Evolutionary conservation across 495 filamentous ascomycete genomes (phyloP).

Genomic region (Xylaria nigripes): DNA sequence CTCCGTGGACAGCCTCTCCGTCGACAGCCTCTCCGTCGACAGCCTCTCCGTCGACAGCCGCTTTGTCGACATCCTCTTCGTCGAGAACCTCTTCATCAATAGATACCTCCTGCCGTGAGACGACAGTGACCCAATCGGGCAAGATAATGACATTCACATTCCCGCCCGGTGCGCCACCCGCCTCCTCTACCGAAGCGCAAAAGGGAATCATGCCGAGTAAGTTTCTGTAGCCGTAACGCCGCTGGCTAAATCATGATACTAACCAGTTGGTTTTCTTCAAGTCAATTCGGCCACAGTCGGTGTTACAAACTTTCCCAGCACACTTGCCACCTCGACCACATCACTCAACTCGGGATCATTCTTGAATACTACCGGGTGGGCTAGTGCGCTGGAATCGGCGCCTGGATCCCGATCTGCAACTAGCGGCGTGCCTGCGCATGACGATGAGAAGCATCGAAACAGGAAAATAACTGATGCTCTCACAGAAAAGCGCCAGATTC

Average conservation of each 20-base stretch:
- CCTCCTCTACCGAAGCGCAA: not conserved
- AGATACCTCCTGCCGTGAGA: constrained; percentile 13
- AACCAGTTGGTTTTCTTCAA: not conserved
- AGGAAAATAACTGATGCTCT: not conserved
- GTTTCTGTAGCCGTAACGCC: not conserved
- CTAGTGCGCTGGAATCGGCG: not conserved
- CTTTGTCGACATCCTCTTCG: not conserved
- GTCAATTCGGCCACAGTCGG: constrained; percentile 1
- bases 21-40: not conserved
- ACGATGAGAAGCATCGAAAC: not conserved
- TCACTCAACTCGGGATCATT: constrained; percentile 5
- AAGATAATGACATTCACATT: not conserved
- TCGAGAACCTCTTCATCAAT: not conserved
- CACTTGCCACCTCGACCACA: constrained; percentile 22
- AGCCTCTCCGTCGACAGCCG: too few species aligned
- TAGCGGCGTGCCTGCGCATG: not conserved
- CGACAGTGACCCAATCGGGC: constrained; percentile 4
- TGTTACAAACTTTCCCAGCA: constrained; percentile 13
- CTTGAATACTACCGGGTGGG: constrained; percentile 12
- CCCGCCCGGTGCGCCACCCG: not conserved
- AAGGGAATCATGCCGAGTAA: constrained; percentile 3
- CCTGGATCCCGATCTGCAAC: not conserved
- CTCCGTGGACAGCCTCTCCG: too few species aligned
- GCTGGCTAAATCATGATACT: not conserved
- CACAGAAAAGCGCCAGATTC: not conserved